These are phyloP conservation scores for Annulohypoxylon maeteangense DNA, from an alignment of 495 filamentous ascomycete species.

Conservation along the genomic window DNA sequence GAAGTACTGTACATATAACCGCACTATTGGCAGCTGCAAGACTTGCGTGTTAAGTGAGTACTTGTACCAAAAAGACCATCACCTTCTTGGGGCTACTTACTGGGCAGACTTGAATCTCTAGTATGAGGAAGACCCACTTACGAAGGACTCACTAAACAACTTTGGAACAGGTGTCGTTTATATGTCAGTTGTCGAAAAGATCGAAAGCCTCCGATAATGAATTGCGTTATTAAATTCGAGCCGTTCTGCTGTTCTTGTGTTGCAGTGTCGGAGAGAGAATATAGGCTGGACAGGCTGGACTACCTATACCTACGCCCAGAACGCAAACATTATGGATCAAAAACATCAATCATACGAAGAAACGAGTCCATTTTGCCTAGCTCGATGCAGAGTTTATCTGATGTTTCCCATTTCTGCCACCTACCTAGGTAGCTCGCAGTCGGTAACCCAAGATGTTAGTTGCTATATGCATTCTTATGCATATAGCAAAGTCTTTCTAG, in stretches of 20 bases:
- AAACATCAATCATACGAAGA: slow-evolving; percentile 12
- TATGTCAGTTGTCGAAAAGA: slow-evolving; percentile 21
- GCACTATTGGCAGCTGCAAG: neutral
- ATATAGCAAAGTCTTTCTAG: neutral
- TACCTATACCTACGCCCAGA: too few species aligned
- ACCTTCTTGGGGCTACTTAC: neutral
- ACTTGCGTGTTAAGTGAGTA: neutral
- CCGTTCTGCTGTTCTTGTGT: slow-evolving; percentile 14
- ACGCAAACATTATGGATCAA: neutral
- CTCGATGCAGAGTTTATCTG: slow-evolving; percentile 20
- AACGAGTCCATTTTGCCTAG: neutral
- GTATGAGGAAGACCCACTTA: slow-evolving; percentile 25
- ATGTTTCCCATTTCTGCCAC: slow-evolving; percentile 17
- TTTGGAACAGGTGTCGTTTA: slow-evolving; percentile 23
- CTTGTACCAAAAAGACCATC: neutral
- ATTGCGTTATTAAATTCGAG: slow-evolving; percentile 40
- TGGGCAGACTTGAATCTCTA: slow-evolving; percentile 5
- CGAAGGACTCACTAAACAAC: slow-evolving; percentile 27
- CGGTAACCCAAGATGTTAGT: slow-evolving; percentile 20
- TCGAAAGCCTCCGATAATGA: slow-evolving; percentile 24
- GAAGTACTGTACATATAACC: slow-evolving; percentile 9
- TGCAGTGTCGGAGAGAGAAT: slow-evolving; percentile 22
- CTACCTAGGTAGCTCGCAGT: slow-evolving; percentile 4
- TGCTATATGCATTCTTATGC: neutral
- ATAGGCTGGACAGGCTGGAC: slow-evolving; percentile 4